Percentiles rank a stretch among this genome's conserved stretches.
phyloP scores from a whole-genome alignment of 768 basidiomycete genomes.

The Candolleomyces eurysporus region DNA sequence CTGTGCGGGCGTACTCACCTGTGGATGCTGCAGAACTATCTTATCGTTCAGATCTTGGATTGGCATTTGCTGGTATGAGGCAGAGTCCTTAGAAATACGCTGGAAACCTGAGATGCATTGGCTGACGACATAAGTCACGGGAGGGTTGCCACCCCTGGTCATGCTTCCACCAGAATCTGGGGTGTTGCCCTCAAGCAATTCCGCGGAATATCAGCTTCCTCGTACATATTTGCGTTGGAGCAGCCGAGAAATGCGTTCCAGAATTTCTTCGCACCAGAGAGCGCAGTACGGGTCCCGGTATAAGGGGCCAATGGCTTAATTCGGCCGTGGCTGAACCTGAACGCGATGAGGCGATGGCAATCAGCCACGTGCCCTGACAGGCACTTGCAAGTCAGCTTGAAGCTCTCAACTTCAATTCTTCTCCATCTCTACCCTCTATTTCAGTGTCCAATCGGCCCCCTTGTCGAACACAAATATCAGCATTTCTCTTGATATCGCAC shows the following conservation, averaged over 20 bases:
- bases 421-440: neutral
- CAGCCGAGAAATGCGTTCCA: too few relatives aligned
- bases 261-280: too few relatives aligned
- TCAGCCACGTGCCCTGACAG: constrained; percentile 1
- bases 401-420: neutral
- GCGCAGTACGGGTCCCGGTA: neutral
- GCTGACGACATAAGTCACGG: neutral
- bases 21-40: constrained; percentile 59
- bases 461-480: neutral
- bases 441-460: neutral
- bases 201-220: too few relatives aligned
- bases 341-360: constrained; percentile 2
- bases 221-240: too few relatives aligned
- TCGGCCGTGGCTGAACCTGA: neutral
- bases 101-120: neutral
- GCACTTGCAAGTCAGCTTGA: neutral
- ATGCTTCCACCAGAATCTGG: too few relatives aligned
- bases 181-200: too few relatives aligned
- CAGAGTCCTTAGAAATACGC: too few relatives aligned
- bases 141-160: neutral
- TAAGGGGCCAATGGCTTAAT: neutral
- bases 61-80: constrained; percentile 43
- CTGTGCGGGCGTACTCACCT: constrained; percentile 35
- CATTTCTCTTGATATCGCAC: neutral
- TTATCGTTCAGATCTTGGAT: constrained; percentile 42